Evolutionary conservation across 73 alveolate genomes (phyloP).

Genomic region (Durusdinium trenchii): DNA sequence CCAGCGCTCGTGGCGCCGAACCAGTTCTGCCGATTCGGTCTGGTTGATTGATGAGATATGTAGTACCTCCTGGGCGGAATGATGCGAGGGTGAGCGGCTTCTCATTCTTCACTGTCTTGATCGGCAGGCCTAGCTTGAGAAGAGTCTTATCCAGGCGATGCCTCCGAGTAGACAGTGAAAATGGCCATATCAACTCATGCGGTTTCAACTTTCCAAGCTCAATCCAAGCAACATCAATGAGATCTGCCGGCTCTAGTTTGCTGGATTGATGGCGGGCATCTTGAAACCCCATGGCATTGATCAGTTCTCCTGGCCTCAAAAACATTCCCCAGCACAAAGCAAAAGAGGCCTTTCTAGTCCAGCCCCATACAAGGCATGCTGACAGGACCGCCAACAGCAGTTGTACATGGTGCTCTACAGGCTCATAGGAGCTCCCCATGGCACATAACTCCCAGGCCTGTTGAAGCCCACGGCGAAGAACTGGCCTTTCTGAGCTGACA

Average conservation of each 20-base stretch:
- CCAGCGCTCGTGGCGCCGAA: too few species aligned
- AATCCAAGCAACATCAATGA: not conserved
- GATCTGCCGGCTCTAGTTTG: not conserved
- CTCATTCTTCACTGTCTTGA: too few species aligned
- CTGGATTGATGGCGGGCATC: not conserved
- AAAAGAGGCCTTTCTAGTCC: too few species aligned
- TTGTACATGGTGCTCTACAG: not conserved
- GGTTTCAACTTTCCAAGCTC: not conserved
- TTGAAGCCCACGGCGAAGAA: not conserved
- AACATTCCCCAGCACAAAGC: not conserved
- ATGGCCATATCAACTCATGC: not conserved
- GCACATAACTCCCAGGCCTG: not conserved
- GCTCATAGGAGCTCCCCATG: not conserved
- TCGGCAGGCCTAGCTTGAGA: not conserved
- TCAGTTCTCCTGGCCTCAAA: not conserved
- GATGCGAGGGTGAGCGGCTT: not conserved
- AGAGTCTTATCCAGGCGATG: not conserved
- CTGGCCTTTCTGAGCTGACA: not conserved
- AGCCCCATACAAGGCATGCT: not conserved
- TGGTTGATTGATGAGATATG: slow-evolving; percentile 6
- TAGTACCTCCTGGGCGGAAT: not conserved
- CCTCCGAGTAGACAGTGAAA: not conserved
- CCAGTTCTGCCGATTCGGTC: too few species aligned
- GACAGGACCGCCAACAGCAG: too few species aligned
- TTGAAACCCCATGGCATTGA: too few species aligned